Conservation (phyloP, 2,329 filamentous ascomycete genomes). For the Fusarium hainanense region DNA sequence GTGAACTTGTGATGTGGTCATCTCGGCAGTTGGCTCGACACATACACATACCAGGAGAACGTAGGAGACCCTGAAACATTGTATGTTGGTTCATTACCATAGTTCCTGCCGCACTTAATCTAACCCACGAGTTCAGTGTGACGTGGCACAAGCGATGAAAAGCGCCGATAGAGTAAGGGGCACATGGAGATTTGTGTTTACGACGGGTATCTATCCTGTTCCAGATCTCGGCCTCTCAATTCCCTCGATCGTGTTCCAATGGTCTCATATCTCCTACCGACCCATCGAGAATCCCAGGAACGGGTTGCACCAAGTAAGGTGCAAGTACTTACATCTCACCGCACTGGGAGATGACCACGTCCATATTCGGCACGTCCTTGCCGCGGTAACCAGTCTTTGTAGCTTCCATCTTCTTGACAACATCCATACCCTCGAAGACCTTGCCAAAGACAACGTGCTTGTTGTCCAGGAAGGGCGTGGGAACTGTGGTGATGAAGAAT, state of each 20-base stretch:
- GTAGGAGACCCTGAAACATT: background rate
- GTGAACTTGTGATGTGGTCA: background rate
- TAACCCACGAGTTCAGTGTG: slow-evolving; percentile 15
- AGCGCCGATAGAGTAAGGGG: slow-evolving; percentile 27
- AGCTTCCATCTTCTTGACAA: slow-evolving; percentile 91
- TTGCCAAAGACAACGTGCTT: slow-evolving; percentile 98
- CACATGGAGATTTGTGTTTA: slow-evolving; percentile 23
- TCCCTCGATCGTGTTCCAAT: slow-evolving; percentile 3
- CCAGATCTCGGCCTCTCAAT: slow-evolving; percentile 18
- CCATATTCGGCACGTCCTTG: slow-evolving; percentile 84
- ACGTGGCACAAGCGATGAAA: slow-evolving; percentile 29
- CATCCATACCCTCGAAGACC: slow-evolving; percentile 89
- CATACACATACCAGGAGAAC: background rate
- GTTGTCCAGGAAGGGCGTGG: slow-evolving; percentile 86
- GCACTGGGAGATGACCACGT: slow-evolving; percentile 86
- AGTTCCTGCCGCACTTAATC: background rate
- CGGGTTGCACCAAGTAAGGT: background rate
- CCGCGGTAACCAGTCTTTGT: slow-evolving; percentile 80
- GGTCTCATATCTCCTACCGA: background rate
- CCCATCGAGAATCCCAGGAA: background rate
- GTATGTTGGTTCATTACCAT: background rate
- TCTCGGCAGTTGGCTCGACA: background rate
- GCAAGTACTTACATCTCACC: slow-evolving; percentile 82
- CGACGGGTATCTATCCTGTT: slow-evolving; percentile 37
- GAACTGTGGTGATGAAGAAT: slow-evolving; percentile 95